Evolutionary conservation across 257 asterid species (phyloP).

Genomic region (Solanum appendiculatum): DNA sequence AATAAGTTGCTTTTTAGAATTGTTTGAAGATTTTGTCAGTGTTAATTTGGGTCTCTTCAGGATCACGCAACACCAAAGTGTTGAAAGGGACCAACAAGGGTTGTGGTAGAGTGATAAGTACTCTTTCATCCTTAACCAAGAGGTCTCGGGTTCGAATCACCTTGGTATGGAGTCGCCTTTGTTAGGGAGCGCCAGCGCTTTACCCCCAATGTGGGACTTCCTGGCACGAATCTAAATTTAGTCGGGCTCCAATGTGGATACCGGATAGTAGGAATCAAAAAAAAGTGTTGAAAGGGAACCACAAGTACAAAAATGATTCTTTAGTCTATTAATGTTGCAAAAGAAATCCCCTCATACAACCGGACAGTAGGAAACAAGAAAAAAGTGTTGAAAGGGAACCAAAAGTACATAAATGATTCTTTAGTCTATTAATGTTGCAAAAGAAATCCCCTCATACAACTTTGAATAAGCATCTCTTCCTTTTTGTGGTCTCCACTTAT

Average conservation of each 20-base stretch:
- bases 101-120: neutral
- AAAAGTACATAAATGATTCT: conserved; percentile 5
- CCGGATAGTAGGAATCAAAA: too few relatives aligned
- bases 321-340: neutral
- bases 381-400: conserved; percentile 3
- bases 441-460: neutral
- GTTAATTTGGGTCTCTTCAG: conserved; percentile 1
- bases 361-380: too few relatives aligned
- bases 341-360: neutral
- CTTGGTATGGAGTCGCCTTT: neutral
- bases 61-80: conserved; percentile 5
- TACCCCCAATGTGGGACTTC: neutral
- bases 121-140: neutral
- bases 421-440: neutral
- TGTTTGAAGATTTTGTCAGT: neutral
- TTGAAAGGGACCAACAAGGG: neutral
- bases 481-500: conserved; percentile 4
- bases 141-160: rapidly evolving
- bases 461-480: conserved; percentile 20
- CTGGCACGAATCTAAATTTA: too few relatives aligned
- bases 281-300: conserved; percentile 3
- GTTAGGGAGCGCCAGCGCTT: neutral
- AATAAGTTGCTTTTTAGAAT: neutral
- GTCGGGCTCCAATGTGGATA: neutral
- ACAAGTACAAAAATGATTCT: conserved; percentile 6